These are phyloP conservation scores for Marchantia polymorpha DNA, from an alignment of 225 moss, liverwort and hornwort species.

Conservation along the genomic window DNA sequence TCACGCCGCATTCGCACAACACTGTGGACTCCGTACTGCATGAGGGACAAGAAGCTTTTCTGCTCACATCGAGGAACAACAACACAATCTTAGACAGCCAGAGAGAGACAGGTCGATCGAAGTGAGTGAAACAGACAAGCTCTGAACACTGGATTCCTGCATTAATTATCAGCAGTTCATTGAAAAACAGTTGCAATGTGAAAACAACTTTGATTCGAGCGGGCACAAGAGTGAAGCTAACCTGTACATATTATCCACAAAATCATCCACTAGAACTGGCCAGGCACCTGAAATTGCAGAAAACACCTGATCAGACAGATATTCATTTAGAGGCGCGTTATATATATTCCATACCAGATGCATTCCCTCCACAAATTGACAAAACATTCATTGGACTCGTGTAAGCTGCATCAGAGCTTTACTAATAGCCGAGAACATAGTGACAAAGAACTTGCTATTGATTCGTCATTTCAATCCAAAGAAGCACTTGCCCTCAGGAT, in stretches of 20 bases:
- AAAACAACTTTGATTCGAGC: too few species aligned
- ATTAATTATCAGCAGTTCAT: too few species aligned
- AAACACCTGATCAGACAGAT: neutral
- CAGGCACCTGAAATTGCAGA: constrained; percentile 69
- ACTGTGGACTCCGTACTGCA: constrained; percentile 30
- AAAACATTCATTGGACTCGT: too few species aligned
- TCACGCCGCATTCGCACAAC: constrained; percentile 19
- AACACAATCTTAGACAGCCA: too few species aligned
- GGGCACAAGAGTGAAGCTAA: constrained; percentile 18
- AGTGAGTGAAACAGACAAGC: too few species aligned
- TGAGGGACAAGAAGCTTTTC: constrained; percentile 19
- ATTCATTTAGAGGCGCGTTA: neutral
- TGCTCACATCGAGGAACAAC: neutral
- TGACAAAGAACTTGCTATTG: neutral
- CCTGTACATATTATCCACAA: constrained; percentile 99
- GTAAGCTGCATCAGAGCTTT: too few species aligned
- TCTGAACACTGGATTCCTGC: neutral
- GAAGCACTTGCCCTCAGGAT: constrained; percentile 67
- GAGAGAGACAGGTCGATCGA: too few species aligned
- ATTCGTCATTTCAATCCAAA: neutral
- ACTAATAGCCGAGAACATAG: neutral
- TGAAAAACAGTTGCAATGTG: too few species aligned
- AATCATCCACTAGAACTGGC: constrained; percentile 97
- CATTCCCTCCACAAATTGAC: too few species aligned
- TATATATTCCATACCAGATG: too few species aligned